A percentile compares a stretch with the other conserved stretches of the same genome.
Conservation (phyloP, 768 basidiomycete species). For the Gloeostereum incarnatum region DNA sequence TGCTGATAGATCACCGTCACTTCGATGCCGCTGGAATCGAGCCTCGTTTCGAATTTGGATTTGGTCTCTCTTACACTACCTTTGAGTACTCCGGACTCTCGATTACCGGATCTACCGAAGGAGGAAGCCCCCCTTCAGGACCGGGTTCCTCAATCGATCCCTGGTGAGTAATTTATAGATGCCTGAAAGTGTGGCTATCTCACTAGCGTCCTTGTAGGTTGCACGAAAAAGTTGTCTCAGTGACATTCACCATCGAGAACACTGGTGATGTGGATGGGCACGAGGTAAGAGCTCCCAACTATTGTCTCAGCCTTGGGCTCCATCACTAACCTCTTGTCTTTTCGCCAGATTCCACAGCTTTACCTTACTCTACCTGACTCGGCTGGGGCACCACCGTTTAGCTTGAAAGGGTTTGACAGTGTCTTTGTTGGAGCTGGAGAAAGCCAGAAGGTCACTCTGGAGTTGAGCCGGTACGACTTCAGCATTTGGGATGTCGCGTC, state of each 20-base stretch:
- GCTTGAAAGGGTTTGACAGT: conserved; percentile 49
- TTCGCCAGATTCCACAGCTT: conserved; percentile 40
- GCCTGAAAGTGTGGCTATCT: background rate
- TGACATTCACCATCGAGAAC: conserved; percentile 44
- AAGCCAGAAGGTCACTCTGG: conserved; percentile 34
- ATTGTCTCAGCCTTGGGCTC: background rate
- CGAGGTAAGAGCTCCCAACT: conserved; percentile 28
- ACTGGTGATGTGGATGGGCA: conserved; percentile 42
- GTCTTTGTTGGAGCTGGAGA: conserved; percentile 33
- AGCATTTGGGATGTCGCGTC: conserved; percentile 43
- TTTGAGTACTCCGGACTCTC: conserved; percentile 39
- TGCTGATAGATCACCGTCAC: conserved; percentile 50
- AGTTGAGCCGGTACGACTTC: conserved; percentile 41
- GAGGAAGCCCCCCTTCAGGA: conserved; percentile 33
- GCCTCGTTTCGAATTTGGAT: conserved; percentile 43
- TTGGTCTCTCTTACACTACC: conserved; percentile 46
- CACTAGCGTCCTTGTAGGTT: no score
- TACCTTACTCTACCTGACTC: conserved; percentile 42
- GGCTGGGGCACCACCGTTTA: conserved; percentile 36
- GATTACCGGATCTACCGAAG: conserved; percentile 29
- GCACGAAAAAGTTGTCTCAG: conserved; percentile 40
- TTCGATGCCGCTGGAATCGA: conserved; percentile 38
- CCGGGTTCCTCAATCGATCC: conserved; percentile 43
- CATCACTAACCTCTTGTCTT: background rate
- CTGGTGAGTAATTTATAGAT: conserved; percentile 20